Conservation (phyloP, 495 filamentous ascomycete genomes). For the Daldinia concentrica region DNA sequence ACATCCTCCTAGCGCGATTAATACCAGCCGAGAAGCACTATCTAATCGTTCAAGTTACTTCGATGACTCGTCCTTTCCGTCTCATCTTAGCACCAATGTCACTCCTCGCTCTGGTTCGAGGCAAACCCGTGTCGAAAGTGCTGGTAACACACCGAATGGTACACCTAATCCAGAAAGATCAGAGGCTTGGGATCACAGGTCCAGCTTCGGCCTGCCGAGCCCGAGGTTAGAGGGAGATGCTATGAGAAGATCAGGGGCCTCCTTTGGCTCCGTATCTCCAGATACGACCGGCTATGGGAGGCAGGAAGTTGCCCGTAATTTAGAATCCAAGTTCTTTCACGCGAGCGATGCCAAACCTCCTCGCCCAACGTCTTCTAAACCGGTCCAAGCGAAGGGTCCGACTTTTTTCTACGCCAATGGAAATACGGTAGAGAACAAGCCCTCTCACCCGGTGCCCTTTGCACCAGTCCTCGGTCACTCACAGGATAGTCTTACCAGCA, state of each 20-base stretch:
- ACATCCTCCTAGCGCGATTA: slow-evolving; percentile 37
- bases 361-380: slow-evolving; percentile 41
- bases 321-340: slow-evolving; percentile 77
- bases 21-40: slow-evolving; percentile 20
- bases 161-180: slow-evolving; percentile 59
- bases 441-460: slow-evolving; percentile 41
- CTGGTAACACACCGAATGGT: slow-evolving; percentile 67
- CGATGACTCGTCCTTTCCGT: slow-evolving; percentile 58
- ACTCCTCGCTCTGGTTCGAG: slow-evolving; percentile 77
- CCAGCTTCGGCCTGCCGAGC: slow-evolving; percentile 48
- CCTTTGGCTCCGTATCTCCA: slow-evolving; percentile 50
- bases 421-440: slow-evolving; percentile 43
- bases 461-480: slow-evolving; percentile 47
- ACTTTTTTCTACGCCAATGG: slow-evolving; percentile 69
- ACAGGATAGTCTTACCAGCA: slow-evolving; percentile 52
- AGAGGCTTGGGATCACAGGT: slow-evolving; percentile 52
- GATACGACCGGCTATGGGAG: slow-evolving; percentile 20
- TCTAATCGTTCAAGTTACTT: slow-evolving; percentile 26
- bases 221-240: slow-evolving; percentile 43
- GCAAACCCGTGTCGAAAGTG: slow-evolving; percentile 71
- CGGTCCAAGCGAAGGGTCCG: slow-evolving; percentile 50
- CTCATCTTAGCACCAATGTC: slow-evolving; percentile 70
- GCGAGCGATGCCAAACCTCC: slow-evolving; percentile 71
- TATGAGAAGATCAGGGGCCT: slow-evolving; percentile 38
- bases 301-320: slow-evolving; percentile 31